Conservation (phyloP, 2,329 filamentous ascomycete species). For the Beauveria pseudobassiana region DNA sequence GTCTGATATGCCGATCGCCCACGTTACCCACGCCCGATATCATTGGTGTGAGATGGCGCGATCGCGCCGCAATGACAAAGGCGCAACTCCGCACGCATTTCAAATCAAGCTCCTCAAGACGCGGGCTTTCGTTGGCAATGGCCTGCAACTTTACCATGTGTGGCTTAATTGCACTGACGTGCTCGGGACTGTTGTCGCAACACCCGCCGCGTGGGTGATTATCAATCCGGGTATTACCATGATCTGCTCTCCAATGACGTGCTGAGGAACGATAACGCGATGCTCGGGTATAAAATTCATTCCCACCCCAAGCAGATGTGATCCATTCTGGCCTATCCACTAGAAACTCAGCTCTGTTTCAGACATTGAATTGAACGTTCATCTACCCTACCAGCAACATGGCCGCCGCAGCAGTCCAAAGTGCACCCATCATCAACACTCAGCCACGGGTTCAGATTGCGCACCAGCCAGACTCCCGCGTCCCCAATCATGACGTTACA, state of each 20-base stretch:
- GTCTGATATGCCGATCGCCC: constrained; percentile 1
- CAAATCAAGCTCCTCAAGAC: background rate
- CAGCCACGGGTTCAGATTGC: constrained; percentile 10
- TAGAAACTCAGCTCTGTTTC: too few species aligned
- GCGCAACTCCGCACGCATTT: constrained; percentile 11
- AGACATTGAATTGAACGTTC: too few species aligned
- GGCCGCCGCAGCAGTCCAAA: constrained; percentile 19
- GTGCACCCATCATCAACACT: constrained; percentile 8
- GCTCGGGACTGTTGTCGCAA: background rate
- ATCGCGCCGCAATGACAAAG: background rate
- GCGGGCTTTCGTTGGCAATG: background rate
- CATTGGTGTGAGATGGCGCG: constrained; percentile 7
- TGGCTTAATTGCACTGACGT: background rate
- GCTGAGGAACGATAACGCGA: constrained; percentile 14
- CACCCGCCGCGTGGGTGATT: constrained; percentile 14
- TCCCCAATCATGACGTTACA: constrained; percentile 22
- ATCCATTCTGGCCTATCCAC: too few species aligned
- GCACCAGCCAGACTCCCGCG: background rate
- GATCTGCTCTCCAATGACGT: constrained; percentile 17
- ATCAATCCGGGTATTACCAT: constrained; percentile 17
- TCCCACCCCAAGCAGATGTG: background rate
- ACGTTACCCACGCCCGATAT: background rate
- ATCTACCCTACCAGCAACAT: constrained; percentile 11
- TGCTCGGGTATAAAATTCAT: background rate
- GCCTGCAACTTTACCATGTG: background rate